Evolutionary conservation across 2,329 filamentous ascomycete species (phyloP).

Genomic region (Cladosporium sp.): DNA sequence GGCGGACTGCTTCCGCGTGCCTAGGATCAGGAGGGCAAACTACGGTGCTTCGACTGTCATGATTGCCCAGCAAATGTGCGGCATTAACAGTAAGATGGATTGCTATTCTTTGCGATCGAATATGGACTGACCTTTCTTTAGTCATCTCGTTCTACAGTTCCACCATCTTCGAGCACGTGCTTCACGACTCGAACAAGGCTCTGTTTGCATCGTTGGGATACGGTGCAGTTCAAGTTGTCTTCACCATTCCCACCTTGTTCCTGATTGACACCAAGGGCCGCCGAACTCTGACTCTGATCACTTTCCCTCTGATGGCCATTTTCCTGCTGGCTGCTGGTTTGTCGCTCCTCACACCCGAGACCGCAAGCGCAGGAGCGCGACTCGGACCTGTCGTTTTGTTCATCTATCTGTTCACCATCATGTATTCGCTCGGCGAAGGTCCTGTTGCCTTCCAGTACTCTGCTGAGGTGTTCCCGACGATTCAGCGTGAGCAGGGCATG

Average conservation of each 20-base stretch:
- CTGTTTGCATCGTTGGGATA: constrained; percentile 42
- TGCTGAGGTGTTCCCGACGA: constrained; percentile 45
- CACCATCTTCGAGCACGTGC: constrained; percentile 34
- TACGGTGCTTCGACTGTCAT: constrained; percentile 34
- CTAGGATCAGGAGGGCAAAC: constrained; percentile 43
- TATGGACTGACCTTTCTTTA: not conserved
- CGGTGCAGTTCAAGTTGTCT: constrained; percentile 43
- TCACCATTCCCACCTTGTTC: constrained; percentile 43
- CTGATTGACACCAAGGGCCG: constrained; percentile 45
- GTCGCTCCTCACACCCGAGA: constrained; percentile 33
- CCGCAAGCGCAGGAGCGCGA: constrained; percentile 25
- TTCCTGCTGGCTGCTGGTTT: constrained; percentile 48
- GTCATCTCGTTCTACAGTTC: constrained; percentile 37
- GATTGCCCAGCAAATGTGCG: constrained; percentile 34
- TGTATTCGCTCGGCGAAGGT: constrained; percentile 45
- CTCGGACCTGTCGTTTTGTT: constrained; percentile 38
- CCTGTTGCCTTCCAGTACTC: constrained; percentile 41
- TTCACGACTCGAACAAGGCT: constrained; percentile 34
- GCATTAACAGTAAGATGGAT: constrained; percentile 28
- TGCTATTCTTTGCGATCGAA: too few species aligned
- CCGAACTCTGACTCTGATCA: constrained; percentile 36
- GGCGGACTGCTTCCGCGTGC: constrained; percentile 47
- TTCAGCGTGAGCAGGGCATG: constrained; percentile 40
- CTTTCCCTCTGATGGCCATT: constrained; percentile 46
- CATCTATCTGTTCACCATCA: constrained; percentile 50